Conservation (phyloP, 495 filamentous ascomycete genomes). For the Evernia prunastri region DNA sequence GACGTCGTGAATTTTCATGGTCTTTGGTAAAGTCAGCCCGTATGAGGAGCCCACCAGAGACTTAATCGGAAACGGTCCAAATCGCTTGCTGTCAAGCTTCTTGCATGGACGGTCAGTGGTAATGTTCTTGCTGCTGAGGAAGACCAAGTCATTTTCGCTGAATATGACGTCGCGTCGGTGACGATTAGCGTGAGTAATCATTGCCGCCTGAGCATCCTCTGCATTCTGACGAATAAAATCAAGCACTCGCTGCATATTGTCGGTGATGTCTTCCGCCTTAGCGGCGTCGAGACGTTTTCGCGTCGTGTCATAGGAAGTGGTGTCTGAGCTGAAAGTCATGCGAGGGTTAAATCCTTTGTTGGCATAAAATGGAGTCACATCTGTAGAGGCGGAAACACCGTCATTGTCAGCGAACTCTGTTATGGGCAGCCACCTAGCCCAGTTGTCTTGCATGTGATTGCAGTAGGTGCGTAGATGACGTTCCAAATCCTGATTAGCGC, state of each 20-base stretch:
- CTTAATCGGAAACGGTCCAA: too few species aligned
- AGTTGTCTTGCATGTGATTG: constrained; percentile 33
- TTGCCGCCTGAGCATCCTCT: background rate
- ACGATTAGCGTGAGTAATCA: background rate
- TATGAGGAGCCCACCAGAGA: too few species aligned
- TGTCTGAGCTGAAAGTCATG: constrained; percentile 15
- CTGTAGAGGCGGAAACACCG: background rate
- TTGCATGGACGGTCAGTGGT: too few species aligned
- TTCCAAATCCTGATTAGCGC: constrained; percentile 25
- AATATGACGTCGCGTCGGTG: background rate
- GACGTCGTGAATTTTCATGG: too few species aligned
- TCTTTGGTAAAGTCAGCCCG: too few species aligned
- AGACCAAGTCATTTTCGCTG: background rate
- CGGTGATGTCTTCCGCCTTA: background rate
- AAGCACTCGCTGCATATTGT: background rate
- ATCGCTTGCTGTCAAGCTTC: too few species aligned
- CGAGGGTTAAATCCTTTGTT: constrained; percentile 23
- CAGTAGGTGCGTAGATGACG: constrained; percentile 27
- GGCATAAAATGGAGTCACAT: constrained; percentile 24
- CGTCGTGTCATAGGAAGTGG: background rate
- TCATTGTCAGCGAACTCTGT: constrained; percentile 32
- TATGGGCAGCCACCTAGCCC: constrained; percentile 24
- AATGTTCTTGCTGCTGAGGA: too few species aligned
- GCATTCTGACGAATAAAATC: too few species aligned
- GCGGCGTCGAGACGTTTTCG: background rate